phyloP scores from a whole-genome alignment of 1,284 basidiomycete species.

The Melampsora larici-populina region DNA sequence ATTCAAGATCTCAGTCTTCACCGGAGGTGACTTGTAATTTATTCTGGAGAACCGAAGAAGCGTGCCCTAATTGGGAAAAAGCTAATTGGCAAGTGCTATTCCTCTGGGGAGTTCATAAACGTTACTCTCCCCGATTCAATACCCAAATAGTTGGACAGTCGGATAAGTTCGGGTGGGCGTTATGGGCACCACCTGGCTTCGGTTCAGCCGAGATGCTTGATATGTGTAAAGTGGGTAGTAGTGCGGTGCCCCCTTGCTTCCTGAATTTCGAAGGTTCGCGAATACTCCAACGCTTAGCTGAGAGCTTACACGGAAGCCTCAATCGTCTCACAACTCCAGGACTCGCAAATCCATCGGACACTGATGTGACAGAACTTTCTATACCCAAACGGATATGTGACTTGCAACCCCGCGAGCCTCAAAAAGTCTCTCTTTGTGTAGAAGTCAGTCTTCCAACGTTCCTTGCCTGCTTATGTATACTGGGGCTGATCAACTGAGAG shows the following conservation, averaged over 20 bases:
- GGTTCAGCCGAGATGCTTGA: slow-evolving; percentile 20
- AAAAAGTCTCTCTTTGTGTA: slow-evolving; percentile 30
- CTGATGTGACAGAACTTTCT: background rate
- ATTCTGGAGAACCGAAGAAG: slow-evolving; percentile 27
- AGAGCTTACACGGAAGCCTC: background rate
- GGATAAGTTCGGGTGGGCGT: slow-evolving; percentile 15
- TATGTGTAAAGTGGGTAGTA: background rate
- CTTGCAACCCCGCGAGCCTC: background rate
- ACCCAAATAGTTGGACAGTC: slow-evolving; percentile 24
- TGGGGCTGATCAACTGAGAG: background rate
- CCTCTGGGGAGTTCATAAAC: slow-evolving; percentile 27
- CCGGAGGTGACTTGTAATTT: slow-evolving; percentile 29
- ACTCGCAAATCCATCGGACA: background rate
- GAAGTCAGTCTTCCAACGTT: background rate
- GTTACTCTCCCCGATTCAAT: slow-evolving; percentile 3
- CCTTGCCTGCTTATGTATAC: background rate
- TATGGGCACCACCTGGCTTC: slow-evolving; percentile 13
- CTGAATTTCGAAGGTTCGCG: background rate
- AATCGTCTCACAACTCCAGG: background rate
- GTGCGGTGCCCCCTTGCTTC: background rate
- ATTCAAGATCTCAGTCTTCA: background rate
- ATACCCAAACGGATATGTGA: slow-evolving; percentile 14
- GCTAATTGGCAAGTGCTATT: slow-evolving; percentile 25
- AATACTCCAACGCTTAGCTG: background rate
- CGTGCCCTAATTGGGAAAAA: slow-evolving; percentile 26